Conservation (phyloP, 1,284 basidiomycete species). For the Anthracocystis walkeri region DNA sequence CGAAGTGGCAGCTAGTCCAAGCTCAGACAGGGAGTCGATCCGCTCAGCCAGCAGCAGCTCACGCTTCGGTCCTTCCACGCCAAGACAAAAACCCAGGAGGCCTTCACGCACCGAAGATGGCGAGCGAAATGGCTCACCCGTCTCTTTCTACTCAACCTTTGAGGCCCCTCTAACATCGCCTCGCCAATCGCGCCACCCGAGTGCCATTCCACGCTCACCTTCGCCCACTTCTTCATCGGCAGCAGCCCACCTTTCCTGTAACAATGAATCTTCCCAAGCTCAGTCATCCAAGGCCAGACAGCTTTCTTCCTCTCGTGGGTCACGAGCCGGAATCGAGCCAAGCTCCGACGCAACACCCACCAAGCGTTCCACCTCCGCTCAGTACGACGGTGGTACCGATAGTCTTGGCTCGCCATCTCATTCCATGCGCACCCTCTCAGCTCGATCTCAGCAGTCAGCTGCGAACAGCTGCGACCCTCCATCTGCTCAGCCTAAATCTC, state of each 20-base stretch:
- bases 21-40: slow-evolving; percentile 35
- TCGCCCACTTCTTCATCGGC: not conserved
- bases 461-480: not conserved
- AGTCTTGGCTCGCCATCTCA: not conserved
- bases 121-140: slow-evolving; percentile 30
- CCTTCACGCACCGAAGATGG: slow-evolving; percentile 18
- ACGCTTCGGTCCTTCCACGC: slow-evolving; percentile 20
- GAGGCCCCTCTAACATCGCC: slow-evolving; percentile 28
- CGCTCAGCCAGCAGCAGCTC: slow-evolving; percentile 37
- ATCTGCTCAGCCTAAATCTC: not conserved
- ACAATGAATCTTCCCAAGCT: not conserved
- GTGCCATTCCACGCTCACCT: slow-evolving; percentile 7
- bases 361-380: slow-evolving; percentile 1
- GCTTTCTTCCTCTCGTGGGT: not conserved
- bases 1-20: slow-evolving; percentile 15
- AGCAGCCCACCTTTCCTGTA: not conserved
- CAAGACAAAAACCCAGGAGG: slow-evolving; percentile 17
- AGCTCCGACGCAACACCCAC: slow-evolving; percentile 1
- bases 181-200: slow-evolving; percentile 26
- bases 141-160: slow-evolving; percentile 41
- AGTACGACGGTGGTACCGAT: not conserved
- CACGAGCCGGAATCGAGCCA: not conserved
- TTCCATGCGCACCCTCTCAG: slow-evolving; percentile 1
- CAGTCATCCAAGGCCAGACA: not conserved
- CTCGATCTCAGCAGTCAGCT: not conserved